Evolutionary conservation across 2,329 filamentous ascomycete species (phyloP), one percentile per base, ranked within the genome.

Genomic region (Fusarium pseudoanthophilum): DNA sequence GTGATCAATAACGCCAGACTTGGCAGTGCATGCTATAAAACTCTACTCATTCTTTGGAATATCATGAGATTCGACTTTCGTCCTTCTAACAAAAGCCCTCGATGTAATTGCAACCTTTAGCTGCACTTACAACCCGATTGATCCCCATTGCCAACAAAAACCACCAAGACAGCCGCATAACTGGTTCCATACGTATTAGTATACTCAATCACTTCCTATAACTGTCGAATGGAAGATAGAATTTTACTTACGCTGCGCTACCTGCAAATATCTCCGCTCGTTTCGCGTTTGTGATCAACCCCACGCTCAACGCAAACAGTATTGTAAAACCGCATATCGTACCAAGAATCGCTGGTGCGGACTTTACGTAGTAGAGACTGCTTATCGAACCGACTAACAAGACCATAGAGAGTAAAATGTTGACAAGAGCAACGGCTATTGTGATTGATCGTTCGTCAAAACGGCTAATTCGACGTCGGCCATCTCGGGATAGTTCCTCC

Each of bases 231-330:
- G n/a, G n/a, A n/a, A n/a, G n/a, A n/a, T n/a, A n/a, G n/a, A n/a
- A n/a, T n/a, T n/a, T n/a, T n/a, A n/a, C n/a, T 69, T 5, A 67
- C 57, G 66, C 66, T n/a, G 63, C 63, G n/a, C 66, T 67, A 2
- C 43, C 56, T 7, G 63, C 57, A 57, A 69, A 58, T 37, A 69
- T 69, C 6, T 69, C 63, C 3, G 63, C 66, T 0, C 63, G 63
- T 14, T 68, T 68, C 2, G 65, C 61, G 0, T 60, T 68, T 5
- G 67, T 64, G 39, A 70, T 59, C 4, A 67, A 30, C 3, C 57
- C 67, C 2, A 59, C 52, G 14, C 52, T 67, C 3, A 70, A 40
- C 7, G 52, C 64, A 28, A 70, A 70, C 1, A 34, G 34, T 30
- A 63, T 39, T 1, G 67, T 68, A 7, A 70, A 70, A 0, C 37